These are phyloP conservation scores for Infundibulicybe gibba DNA, from an alignment of 768 basidiomycete genomes.

Conservation along the genomic window DNA sequence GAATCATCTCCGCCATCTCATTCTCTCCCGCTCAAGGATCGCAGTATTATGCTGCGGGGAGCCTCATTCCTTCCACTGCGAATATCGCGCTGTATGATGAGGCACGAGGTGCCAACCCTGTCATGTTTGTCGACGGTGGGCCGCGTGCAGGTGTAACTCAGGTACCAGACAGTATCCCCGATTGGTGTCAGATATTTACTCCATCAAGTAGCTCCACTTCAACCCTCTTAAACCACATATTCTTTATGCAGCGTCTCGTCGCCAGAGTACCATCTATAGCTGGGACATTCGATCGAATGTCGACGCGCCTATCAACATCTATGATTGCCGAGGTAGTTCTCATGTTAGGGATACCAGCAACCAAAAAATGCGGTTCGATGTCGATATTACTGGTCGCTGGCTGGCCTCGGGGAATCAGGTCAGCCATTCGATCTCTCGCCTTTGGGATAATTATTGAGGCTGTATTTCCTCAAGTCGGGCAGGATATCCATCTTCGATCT, in stretches of 20 bases:
- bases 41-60: constrained; percentile 38
- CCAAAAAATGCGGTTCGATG: constrained; percentile 75
- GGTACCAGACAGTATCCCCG: constrained; percentile 27
- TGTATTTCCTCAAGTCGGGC: too few species aligned
- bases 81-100: constrained; percentile 73
- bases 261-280: constrained; percentile 55
- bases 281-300: constrained; percentile 78
- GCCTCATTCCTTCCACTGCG: constrained; percentile 46
- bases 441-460: not conserved
- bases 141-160: constrained; percentile 48
- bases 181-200: not conserved
- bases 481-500: too few species aligned
- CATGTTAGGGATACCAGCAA: constrained; percentile 38
- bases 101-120: constrained; percentile 43
- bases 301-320: constrained; percentile 36
- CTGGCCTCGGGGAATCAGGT: constrained; percentile 71
- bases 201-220: constrained; percentile 57
- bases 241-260: constrained; percentile 77
- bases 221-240: constrained; percentile 69
- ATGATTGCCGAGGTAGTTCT: constrained; percentile 7
- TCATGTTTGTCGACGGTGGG: constrained; percentile 63
- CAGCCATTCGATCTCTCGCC: constrained; percentile 14
- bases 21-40: constrained; percentile 64
- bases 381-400: constrained; percentile 65
- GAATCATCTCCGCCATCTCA: constrained; percentile 82